Percentiles rank a stretch among this genome's conserved stretches.
Conservation (phyloP, 2,329 filamentous ascomycete genomes). For the Macroventuria anomochaeta region DNA sequence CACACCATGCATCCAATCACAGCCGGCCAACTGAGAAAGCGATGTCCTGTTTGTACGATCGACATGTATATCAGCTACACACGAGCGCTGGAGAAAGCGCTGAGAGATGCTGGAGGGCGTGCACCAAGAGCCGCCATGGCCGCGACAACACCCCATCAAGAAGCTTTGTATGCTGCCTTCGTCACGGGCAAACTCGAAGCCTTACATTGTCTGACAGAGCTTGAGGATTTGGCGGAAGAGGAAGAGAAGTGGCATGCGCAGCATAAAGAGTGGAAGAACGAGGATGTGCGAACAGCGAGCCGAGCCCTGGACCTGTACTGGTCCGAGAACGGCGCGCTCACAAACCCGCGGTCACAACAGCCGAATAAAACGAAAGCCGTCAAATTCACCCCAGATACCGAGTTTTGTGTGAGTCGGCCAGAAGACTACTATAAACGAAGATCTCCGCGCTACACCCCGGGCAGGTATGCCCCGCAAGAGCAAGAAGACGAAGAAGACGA, state of each 20-base stretch:
- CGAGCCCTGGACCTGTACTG: conserved; percentile 37
- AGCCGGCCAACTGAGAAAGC: conserved; percentile 17
- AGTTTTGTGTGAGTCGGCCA: conserved; percentile 30
- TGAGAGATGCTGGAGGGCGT: conserved; percentile 31
- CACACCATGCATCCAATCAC: conserved; percentile 33
- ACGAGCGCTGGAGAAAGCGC: conserved; percentile 29
- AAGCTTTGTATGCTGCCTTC: conserved; percentile 33
- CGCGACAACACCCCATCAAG: conserved; percentile 30
- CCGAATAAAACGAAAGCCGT: conserved; percentile 22
- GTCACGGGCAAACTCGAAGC: conserved; percentile 31
- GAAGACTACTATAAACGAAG: conserved; percentile 34
- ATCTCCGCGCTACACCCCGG: conserved; percentile 40
- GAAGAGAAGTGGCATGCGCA: conserved; percentile 28
- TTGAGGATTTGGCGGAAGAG: conserved; percentile 30
- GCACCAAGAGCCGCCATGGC: conserved; percentile 26
- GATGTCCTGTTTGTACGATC: conserved; percentile 39
- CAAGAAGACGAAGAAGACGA: conserved; percentile 17
- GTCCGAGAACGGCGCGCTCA: conserved; percentile 22
- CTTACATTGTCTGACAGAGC: conserved; percentile 26
- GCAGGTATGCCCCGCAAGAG: conserved; percentile 27
- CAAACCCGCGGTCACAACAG: not conserved
- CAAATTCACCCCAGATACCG: conserved; percentile 29
- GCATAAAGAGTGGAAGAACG: conserved; percentile 14
- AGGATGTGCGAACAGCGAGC: conserved; percentile 31
- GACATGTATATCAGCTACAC: conserved; percentile 37